Evolutionary conservation across 768 basidiomycete genomes (phyloP), one percentile per base, ranked within the genome.

Genomic region (Tylopilus subfusipes): DNA sequence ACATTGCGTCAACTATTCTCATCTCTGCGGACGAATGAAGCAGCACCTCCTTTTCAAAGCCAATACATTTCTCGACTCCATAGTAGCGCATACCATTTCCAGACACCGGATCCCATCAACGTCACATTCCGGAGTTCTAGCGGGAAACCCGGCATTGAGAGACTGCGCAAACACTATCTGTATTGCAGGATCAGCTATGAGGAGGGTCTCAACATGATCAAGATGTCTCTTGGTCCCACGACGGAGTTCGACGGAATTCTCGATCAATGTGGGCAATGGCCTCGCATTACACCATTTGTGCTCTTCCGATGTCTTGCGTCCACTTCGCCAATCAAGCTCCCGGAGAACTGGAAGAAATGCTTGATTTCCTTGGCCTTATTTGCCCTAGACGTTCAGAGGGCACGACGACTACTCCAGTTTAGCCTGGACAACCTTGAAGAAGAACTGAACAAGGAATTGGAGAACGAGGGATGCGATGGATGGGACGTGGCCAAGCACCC

Each of bases 241-340:
- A 61, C 34, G 13, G 14, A 21, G 5, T 39, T 50, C 1, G 69
- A 72, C 33, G 30, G 31, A 1, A 50, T 61, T 2, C 21, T 69
- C 5, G 25, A 45, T 24, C 31, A 25, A 21, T 57, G 65, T 0
- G 67, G 67, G 18, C 62, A 71, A 50, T 77, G 76, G 76, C 77
- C 77, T 4, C 66, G 69, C 11, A 47, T 73, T 8, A 72, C 72
- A 6, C 31, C 31, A 13, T 33, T 33, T 13, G 25, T 60, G 8
- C 63, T 78, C 10, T 59, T 76, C 13, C 45, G 52, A 25, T 56
- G 52, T 18, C 54, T 76, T 42, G 63, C 68, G 18, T 65, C 64
- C 16, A 53, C 58, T 2, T 63, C 64, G 5, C 30, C 31, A 0
- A 54, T 30, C 9, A 9, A 3, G 5, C 45, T 69, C 12, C 39